Conservation (phyloP, 768 basidiomycete species). For the Leccinum uliginosum region DNA sequence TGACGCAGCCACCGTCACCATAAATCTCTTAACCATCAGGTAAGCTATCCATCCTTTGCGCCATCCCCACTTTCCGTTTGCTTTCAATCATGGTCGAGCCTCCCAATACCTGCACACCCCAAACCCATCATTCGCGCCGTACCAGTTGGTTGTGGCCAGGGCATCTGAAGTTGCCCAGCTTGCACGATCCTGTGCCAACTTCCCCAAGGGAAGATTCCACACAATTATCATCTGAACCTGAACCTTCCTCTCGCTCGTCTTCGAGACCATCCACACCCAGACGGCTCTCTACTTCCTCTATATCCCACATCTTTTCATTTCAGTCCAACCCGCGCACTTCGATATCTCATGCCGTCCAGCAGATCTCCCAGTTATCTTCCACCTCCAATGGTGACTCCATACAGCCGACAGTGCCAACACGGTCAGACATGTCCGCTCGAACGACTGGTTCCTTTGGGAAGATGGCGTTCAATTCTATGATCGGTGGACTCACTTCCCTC, state of each 20-base stretch:
- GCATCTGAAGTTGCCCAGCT: conserved; percentile 19
- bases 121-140: conserved; percentile 15
- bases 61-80: conserved; percentile 8
- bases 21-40: conserved; percentile 27
- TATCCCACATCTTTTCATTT: conserved; percentile 24
- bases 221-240: neutral
- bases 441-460: conserved; percentile 53
- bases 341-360: conserved; percentile 15
- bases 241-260: conserved; percentile 4
- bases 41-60: conserved; percentile 23
- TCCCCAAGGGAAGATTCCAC: conserved; percentile 14
- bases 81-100: conserved; percentile 23
- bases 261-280: conserved; percentile 20
- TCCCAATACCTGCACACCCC: neutral
- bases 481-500: conserved; percentile 63
- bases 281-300: conserved; percentile 21
- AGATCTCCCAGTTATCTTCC: conserved; percentile 14
- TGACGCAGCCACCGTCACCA: conserved; percentile 28
- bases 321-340: conserved; percentile 16
- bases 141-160: conserved; percentile 28
- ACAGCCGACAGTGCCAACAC: conserved; percentile 12
- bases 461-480: conserved; percentile 64
- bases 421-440: conserved; percentile 35
- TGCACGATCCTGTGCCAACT: conserved; percentile 16
- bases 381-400: conserved; percentile 7